Evolutionary conservation across 75 land plant genomes (phyloP), one percentile per base, ranked within the genome.

Genomic region (Gnetum montanum): DNA sequence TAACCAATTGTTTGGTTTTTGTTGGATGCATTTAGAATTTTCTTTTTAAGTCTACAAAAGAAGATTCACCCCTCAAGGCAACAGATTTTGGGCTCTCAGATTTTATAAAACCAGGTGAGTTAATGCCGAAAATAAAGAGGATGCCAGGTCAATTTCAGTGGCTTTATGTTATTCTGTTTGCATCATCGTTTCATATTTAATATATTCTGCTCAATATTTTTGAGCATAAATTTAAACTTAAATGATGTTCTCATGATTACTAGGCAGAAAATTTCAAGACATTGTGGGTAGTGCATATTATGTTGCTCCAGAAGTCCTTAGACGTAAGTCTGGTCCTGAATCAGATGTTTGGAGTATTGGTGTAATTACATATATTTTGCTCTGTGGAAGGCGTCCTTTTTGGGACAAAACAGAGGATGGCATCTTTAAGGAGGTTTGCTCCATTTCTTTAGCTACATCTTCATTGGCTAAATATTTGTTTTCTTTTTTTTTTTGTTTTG

Each of bases 331-430:
- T 34, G 98, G 96, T 31, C 98, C 98, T 59, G 96, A 93, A 60
- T 93, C 98, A 53, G 98, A 93, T 82, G 98, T 82, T 23, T 93
- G 98, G 98, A 93, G 98, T 48, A 93, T 93, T 44, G 98, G 98
- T 34, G 96, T 93, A 13, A 93, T 93, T 24, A 89, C 90, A 33
- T 89, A 93, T 57, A 93, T 93, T 52, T 65, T 93, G 55, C 89
- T 93, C 16, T 85, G 98, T 76, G 98, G 98, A 13, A 73, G 83
- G 60, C 83, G 98, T 12, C 98, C 98, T 19, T 93, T 93, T 61
- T 93, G 98, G 96, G 96, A 85, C 61, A 88, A 84, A 59, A 89
- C 96, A 43, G 98, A 93, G 64, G 86, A 79, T 63, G 96, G 98
- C 36, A 90, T 93, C 51, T 93, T 93, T 43, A 89, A 74, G 31